Percentiles rank a stretch among this genome's conserved stretches.
phyloP scores from a whole-genome alignment of 2,329 filamentous ascomycete genomes.

The Magnaporthiopsis incrustans region DNA sequence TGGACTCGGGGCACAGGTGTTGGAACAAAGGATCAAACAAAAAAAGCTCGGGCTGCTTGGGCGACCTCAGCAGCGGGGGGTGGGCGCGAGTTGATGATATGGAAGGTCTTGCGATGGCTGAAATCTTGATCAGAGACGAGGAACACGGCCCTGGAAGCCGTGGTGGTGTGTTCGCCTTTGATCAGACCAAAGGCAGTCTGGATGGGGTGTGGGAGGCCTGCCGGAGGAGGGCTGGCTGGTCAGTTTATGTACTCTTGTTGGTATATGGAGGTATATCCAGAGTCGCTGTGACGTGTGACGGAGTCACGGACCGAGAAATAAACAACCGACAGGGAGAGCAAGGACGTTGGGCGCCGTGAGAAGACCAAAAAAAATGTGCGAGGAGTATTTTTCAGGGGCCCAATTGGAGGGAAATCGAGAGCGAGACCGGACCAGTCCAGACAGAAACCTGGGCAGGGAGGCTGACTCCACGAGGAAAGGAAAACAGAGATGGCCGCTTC shows the following conservation, averaged over 20 bases:
- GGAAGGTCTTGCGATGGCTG: slow-evolving; percentile 54
- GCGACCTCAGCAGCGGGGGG: slow-evolving; percentile 44
- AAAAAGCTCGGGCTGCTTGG: slow-evolving; percentile 41
- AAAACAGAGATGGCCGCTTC: background rate
- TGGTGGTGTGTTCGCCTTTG: slow-evolving; percentile 54
- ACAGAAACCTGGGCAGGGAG: background rate
- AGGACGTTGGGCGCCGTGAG: background rate
- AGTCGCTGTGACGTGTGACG: background rate
- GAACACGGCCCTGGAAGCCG: slow-evolving; percentile 55
- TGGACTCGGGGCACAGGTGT: slow-evolving; percentile 44
- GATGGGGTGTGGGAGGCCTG: background rate
- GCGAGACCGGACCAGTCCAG: background rate
- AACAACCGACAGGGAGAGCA: background rate
- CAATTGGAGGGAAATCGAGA: background rate
- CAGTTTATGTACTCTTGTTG: background rate
- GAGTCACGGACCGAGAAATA: background rate
- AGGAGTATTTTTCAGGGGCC: background rate
- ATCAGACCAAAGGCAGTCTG: slow-evolving; percentile 55
- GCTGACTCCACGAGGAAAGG: background rate
- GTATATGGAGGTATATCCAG: background rate
- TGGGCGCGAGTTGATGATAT: slow-evolving; percentile 59
- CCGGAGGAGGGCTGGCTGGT: background rate
- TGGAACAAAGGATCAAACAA: slow-evolving; percentile 39
- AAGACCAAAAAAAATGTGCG: background rate
- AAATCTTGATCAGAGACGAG: slow-evolving; percentile 63